Evolutionary conservation across 106 monocot species (phyloP), one percentile per base, ranked within the genome.

Genomic region (Dendrobium nobile): DNA sequence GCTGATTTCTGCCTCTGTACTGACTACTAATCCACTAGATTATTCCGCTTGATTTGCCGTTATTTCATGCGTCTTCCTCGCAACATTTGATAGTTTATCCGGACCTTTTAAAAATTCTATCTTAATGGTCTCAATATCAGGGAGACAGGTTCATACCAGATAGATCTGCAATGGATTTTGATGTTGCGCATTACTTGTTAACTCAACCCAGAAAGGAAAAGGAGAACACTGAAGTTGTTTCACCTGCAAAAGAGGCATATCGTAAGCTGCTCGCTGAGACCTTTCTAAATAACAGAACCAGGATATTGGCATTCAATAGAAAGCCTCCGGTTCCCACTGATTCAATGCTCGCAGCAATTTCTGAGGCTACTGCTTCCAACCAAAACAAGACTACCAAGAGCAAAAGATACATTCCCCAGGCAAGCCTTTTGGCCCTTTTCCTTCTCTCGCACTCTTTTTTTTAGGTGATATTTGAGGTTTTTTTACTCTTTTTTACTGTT

Each of bases 101-200:
- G 10, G 16, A 54, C 27, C 33, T 41, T 42, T 7, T 68, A 15
- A 51, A 51, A 51, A 16, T 13, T 51, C 2, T 15, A 13, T 51
- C 51, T 51, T 51, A 51, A 1, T 15, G 51, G 51, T 11, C 51
- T 74, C 54, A 2, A 24, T 78, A 42, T 9, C 74, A 87, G 88
- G 78, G 85, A 19, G 93, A 93, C 18, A 86, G 93, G 65, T 93
- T 93, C 82, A 93, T 93, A 43, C 93, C 90, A 8, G 86, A 88
- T 59, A 44, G 90, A 79, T 88, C 90, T 17, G 82, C 90, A 9
- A 90, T 88, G 88, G 90, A 90, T 47, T 80, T 93, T 28, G 93
- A 90, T 37, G 54, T 85, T 47, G 93, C 93, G 7, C 84, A 82
- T 67, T 90, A 79, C 82, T 68, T 84, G 47, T 79, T 93, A 28